Evolutionary conservation across 768 basidiomycete species (phyloP).

Genomic region (Neoboletus brunneissimus): DNA sequence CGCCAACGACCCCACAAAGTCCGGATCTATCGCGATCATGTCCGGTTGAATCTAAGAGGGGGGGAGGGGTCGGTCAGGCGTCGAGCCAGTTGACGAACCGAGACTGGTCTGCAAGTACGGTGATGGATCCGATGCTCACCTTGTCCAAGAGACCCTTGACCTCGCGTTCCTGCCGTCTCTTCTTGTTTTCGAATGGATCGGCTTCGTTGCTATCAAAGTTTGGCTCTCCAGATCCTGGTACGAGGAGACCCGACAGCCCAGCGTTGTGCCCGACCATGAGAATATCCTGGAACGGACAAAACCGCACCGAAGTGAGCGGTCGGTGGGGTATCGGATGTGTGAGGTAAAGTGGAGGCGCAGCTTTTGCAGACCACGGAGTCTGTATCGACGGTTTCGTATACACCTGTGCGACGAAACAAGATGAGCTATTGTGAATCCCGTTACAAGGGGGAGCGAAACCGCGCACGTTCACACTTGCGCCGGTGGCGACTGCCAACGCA

Average conservation of each 20-base stretch:
- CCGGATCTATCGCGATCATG: conserved; percentile 81
- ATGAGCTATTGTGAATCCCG: background rate
- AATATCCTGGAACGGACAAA: conserved; percentile 86
- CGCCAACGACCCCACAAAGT: conserved; percentile 69
- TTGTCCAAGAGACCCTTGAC: conserved; percentile 90
- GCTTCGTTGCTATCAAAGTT: conserved; percentile 93
- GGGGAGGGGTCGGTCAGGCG: too few relatives aligned
- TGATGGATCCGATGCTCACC: conserved; percentile 36
- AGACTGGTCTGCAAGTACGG: background rate
- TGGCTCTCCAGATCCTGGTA: conserved; percentile 91
- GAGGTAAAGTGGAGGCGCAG: conserved; percentile 79
- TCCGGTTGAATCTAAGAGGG: conserved; percentile 77
- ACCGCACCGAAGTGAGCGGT: conserved; percentile 73
- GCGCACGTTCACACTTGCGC: conserved; percentile 80
- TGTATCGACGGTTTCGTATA: conserved; percentile 71
- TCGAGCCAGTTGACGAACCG: background rate
- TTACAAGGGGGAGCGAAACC: background rate
- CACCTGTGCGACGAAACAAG: conserved; percentile 42
- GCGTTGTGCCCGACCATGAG: conserved; percentile 73
- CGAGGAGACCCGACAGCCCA: conserved; percentile 81
- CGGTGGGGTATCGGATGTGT: conserved; percentile 82
- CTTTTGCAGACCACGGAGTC: conserved; percentile 43
- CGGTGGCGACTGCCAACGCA: conserved; percentile 73
- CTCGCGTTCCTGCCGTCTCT: conserved; percentile 81
- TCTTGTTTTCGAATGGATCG: conserved; percentile 90